Conservation (phyloP, 129 eudicot species). For the Cynara cardunculus region DNA sequence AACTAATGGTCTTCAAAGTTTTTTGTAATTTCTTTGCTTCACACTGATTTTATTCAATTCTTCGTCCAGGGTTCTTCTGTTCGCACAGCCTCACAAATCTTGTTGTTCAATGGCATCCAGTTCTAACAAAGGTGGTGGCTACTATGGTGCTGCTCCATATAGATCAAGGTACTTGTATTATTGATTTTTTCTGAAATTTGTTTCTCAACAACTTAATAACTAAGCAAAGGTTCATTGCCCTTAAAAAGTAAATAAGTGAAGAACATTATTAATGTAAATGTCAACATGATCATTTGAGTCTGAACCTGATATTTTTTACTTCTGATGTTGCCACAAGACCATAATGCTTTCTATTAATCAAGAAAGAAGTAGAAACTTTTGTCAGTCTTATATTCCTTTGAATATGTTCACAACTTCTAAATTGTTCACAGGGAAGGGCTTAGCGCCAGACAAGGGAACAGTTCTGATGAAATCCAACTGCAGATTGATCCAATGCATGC, state of each 20-base stretch:
- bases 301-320: slow-evolving; percentile 5
- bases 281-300: not conserved
- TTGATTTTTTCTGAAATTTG: not conserved
- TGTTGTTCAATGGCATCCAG: slow-evolving; percentile 42
- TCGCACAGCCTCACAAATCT: slow-evolving; percentile 5
- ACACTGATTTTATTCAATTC: not conserved
- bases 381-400: not conserved
- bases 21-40: not conserved
- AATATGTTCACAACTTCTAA: not conserved
- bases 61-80: slow-evolving; percentile 18
- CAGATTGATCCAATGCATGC: slow-evolving; percentile 85
- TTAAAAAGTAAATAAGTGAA: not conserved
- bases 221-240: not conserved
- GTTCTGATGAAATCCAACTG: slow-evolving; percentile 78
- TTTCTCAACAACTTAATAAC: not conserved
- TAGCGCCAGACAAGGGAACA: slow-evolving; percentile 62
- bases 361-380: not conserved
- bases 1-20: not conserved
- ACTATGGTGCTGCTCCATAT: slow-evolving; percentile 62
- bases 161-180: slow-evolving; percentile 60
- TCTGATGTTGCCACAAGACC: not conserved
- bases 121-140: slow-evolving; percentile 46
- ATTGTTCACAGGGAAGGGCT: slow-evolving; percentile 66
- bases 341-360: not conserved
- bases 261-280: not conserved